Conservation (phyloP, 371 early-diverging fungal species). For the Funneliformis caledonium region DNA sequence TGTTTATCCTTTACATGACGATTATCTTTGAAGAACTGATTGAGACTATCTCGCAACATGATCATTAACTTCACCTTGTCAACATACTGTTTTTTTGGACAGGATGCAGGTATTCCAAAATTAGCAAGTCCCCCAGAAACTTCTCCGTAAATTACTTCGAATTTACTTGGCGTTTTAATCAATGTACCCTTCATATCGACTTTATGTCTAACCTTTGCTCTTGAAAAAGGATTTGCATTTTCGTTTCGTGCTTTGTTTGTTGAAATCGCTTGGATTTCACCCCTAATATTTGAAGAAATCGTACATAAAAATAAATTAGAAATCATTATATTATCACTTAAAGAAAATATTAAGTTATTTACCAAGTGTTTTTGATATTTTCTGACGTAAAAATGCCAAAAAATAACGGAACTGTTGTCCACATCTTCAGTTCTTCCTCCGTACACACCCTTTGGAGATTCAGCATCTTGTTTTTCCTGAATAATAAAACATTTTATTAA, state of each 20-base stretch:
- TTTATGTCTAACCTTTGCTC: too few relatives aligned
- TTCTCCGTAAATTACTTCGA: neutral
- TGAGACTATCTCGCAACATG: conserved; percentile 13
- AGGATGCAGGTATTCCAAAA: conserved; percentile 10
- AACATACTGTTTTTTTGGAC: conserved; percentile 15
- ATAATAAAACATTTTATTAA: too few relatives aligned
- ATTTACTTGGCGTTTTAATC: too few relatives aligned
- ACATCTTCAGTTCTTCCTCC: conserved; percentile 1
- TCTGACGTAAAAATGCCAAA: neutral
- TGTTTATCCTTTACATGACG: neutral
- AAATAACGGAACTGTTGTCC: conserved; percentile 12
- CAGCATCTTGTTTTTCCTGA: conserved; percentile 3
- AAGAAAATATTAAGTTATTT: neutral
- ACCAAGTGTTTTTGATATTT: conserved; percentile 12
- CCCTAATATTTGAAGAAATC: too few relatives aligned
- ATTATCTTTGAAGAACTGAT: conserved; percentile 28
- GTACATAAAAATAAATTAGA: too few relatives aligned
- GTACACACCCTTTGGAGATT: neutral
- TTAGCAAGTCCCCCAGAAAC: neutral
- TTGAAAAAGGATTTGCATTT: too few relatives aligned
- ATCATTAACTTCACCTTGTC: conserved; percentile 18
- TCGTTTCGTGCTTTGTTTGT: too few relatives aligned
- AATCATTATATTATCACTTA: too few relatives aligned
- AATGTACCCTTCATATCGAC: too few relatives aligned
- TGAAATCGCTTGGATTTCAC: too few relatives aligned